Evolutionary conservation across 768 basidiomycete species (phyloP).

Genomic region (Russula sp.): DNA sequence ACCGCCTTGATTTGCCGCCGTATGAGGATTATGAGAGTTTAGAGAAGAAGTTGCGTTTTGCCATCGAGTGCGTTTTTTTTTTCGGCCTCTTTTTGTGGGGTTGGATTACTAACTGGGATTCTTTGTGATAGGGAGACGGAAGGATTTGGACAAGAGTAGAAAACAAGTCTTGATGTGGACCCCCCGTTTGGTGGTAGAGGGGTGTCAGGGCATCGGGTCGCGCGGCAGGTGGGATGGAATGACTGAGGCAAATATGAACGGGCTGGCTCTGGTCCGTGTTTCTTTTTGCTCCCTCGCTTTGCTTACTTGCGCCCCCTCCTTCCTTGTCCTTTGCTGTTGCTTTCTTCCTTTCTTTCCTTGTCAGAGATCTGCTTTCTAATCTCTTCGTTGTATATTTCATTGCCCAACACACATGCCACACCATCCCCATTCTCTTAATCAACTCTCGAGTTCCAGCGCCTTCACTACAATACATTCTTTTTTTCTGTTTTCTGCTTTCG

Average conservation of each 20-base stretch:
- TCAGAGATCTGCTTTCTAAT: not conserved
- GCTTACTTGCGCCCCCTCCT: not conserved
- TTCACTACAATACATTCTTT: not conserved
- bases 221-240: not conserved
- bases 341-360: too few relatives aligned
- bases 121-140: slow-evolving; percentile 59
- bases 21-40: slow-evolving; percentile 86
- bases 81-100: slow-evolving; percentile 3
- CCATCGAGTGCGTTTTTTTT: slow-evolving; percentile 63
- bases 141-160: slow-evolving; percentile 53
- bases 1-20: slow-evolving; percentile 81
- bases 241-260: not conserved
- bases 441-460: not conserved
- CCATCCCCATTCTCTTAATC: not conserved
- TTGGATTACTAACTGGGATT: not conserved
- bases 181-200: not conserved
- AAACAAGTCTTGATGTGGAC: slow-evolving; percentile 1
- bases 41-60: slow-evolving; percentile 80
- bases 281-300: not conserved
- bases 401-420: not conserved
- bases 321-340: not conserved
- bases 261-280: slow-evolving; percentile 16
- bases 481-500: too few relatives aligned
- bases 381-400: not conserved
- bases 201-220: not conserved